Base-by-base conservation (phyloP, 495 filamentous ascomycete genomes). In the Acidomyces sp. region DNA sequence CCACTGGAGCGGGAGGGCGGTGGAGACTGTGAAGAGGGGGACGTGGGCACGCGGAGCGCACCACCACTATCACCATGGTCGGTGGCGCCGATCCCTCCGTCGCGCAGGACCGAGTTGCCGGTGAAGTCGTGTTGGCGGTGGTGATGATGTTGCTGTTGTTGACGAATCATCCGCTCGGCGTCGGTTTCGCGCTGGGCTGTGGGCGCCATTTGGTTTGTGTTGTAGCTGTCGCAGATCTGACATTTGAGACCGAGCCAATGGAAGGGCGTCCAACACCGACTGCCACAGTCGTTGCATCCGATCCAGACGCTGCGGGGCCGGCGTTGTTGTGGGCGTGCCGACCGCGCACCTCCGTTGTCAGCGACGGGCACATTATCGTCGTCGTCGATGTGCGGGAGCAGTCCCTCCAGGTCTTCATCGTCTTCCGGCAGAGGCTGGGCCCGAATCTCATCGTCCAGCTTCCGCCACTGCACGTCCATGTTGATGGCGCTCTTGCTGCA, bases 231-330 rank as follows among this genome's bases (percentile, higher is more conserved):
- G 48, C 61, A 80, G 62, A 85, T 71, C 19, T 74, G 75, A 59
- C 90, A 99, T 62, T 87, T 93, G 19, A 92, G 67, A 3, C 90
- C 90, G 13, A 96, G 63, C 84, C 92, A 99, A 57, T 99, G 90
- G 54, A 92, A 99, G 30, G 74, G 69, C 15, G 86, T 83, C 23
- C 77, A 74, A 32, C 77, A 82, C 56, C 86, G 93, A 15, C 81
- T 80, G 28, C 75, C 77, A 60, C 90, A 99, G 59, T 99, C 90
- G 58, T 96, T 96, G 56, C 90, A 99, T 39, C 80, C 78, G 35
- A 96, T 71, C 34, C 83, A 68, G 31, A 83, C 87, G 42, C 16
- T 38, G 5, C 35, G 34, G 20, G 51, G 51, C 13, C 48, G 23
- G n/a, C 48, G 21, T 2, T 34, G 40, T 34, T 86, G 79, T 3